Evolutionary conservation across 352 stramenopile genomes (phyloP).

Genomic region (Phytopythium helicoides): DNA sequence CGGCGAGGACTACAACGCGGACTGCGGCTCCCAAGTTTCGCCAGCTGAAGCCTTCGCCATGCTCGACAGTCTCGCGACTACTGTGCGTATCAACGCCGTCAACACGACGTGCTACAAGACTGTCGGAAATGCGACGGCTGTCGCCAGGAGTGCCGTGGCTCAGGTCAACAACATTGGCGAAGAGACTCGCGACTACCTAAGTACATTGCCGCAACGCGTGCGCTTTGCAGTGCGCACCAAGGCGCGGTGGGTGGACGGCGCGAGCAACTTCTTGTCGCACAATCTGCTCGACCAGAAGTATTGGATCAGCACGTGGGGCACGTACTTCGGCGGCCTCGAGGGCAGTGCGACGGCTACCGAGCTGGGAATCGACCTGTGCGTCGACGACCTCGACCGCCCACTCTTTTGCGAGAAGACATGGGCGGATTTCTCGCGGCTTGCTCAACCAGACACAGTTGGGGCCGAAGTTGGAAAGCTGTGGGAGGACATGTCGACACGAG

Average conservation of each 20-base stretch:
- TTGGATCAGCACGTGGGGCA: conserved; percentile 54
- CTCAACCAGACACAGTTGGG: conserved; percentile 5
- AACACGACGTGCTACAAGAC: conserved; percentile 57
- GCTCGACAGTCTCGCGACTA: conserved; percentile 38
- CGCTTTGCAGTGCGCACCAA: conserved; percentile 47
- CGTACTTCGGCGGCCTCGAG: conserved; percentile 38
- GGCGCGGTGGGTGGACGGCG: conserved; percentile 44
- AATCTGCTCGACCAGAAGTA: conserved; percentile 58
- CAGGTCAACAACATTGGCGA: conserved; percentile 2
- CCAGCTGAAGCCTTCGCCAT: conserved; percentile 32
- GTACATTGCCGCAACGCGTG: conserved; percentile 40
- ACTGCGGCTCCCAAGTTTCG: conserved; percentile 22
- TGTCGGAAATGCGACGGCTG: conserved; percentile 34
- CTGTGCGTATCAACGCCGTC: conserved; percentile 29
- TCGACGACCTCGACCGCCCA: conserved; percentile 49
- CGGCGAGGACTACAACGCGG: conserved; percentile 21
- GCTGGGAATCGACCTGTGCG: conserved; percentile 44
- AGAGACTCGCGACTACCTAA: conserved; percentile 40
- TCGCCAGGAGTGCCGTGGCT: conserved; percentile 18
- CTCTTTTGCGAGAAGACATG: conserved; percentile 60
- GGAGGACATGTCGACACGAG: conserved; percentile 34
- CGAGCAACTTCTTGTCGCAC: conserved; percentile 46
- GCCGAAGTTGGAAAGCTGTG: conserved; percentile 28
- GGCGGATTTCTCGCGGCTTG: conserved; percentile 29
- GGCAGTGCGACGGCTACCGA: conserved; percentile 9